These are phyloP conservation scores for Mycena vulgaris DNA, from an alignment of 768 basidiomycete genomes.

Conservation along the genomic window DNA sequence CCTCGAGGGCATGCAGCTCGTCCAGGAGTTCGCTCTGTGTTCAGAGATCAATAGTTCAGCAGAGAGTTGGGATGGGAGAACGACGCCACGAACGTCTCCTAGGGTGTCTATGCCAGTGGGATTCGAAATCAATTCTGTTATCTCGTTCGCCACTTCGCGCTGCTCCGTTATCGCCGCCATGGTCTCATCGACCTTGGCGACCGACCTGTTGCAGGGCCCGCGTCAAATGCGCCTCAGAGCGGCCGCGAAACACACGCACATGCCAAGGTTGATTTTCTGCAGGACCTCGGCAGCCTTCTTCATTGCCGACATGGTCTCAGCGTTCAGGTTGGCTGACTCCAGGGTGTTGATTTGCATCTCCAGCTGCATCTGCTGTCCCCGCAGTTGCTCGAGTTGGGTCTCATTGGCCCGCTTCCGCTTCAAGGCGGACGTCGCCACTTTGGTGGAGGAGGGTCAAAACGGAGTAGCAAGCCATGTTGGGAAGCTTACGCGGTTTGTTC, in stretches of 20 bases:
- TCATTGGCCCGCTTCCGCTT: conserved; percentile 95
- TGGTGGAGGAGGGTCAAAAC: conserved; percentile 13
- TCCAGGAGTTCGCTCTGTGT: conserved; percentile 81
- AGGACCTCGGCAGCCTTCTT: conserved; percentile 94
- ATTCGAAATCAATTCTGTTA: conserved; percentile 89
- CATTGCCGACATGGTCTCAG: conserved; percentile 97
- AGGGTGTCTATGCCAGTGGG: conserved; percentile 70
- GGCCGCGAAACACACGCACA: conserved; percentile 70
- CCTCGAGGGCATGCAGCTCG: conserved; percentile 90
- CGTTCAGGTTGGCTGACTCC: conserved; percentile 97
- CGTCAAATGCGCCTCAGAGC: not conserved
- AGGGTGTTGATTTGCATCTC: conserved; percentile 98
- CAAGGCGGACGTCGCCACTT: conserved; percentile 88
- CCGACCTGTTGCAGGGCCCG: conserved; percentile 63
- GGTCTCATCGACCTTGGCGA: conserved; percentile 91
- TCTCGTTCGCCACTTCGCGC: conserved; percentile 93
- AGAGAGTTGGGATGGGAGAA: conserved; percentile 17
- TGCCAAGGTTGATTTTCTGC: conserved; percentile 88
- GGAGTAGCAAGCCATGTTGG: conserved; percentile 1
- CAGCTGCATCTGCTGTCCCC: conserved; percentile 89
- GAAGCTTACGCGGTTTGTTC: conserved; percentile 89
- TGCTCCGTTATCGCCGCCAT: conserved; percentile 93
- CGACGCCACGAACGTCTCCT: conserved; percentile 75
- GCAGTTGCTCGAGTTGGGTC: conserved; percentile 86
- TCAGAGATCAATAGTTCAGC: conserved; percentile 11